A percentile compares a stretch with the other conserved stretches of the same genome.
These are phyloP conservation scores for Rhizopogon parksii DNA, from an alignment of 1,284 basidiomycete species.

Conservation along the genomic window DNA sequence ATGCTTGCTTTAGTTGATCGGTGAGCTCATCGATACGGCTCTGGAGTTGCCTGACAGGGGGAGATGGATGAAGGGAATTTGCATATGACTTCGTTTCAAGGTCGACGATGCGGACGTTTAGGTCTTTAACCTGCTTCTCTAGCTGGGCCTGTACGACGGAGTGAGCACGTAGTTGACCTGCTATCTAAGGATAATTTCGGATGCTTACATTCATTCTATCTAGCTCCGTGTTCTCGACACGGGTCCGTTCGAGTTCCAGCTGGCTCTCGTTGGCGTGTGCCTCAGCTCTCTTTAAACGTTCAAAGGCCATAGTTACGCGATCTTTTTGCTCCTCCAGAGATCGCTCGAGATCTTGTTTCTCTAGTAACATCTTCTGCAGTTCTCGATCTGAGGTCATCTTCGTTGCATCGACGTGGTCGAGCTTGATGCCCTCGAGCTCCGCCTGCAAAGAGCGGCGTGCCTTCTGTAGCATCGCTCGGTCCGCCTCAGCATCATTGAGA, in stretches of 20 bases:
- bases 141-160: constrained; percentile 53
- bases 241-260: constrained; percentile 64
- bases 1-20: constrained; percentile 47
- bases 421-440: constrained; percentile 72
- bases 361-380: constrained; percentile 64
- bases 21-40: constrained; percentile 68
- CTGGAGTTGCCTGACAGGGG: constrained; percentile 52
- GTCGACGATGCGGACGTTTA: constrained; percentile 75
- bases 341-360: constrained; percentile 77
- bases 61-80: constrained; percentile 52
- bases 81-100: constrained; percentile 73
- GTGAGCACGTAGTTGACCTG: constrained; percentile 3
- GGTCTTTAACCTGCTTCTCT: constrained; percentile 77
- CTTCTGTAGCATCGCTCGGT: constrained; percentile 71
- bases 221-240: constrained; percentile 72
- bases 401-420: constrained; percentile 64
- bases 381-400: constrained; percentile 70
- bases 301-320: constrained; percentile 62
- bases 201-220: constrained; percentile 67
- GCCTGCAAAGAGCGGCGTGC: constrained; percentile 76
- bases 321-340: constrained; percentile 74
- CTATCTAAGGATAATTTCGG: constrained; percentile 1
- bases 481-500: constrained; percentile 79
- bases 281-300: constrained; percentile 78
- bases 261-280: constrained; percentile 68